Evolutionary conservation across 2,329 filamentous ascomycete species (phyloP), one percentile per base, ranked within the genome.

Genomic region (Venturia aucupariae): DNA sequence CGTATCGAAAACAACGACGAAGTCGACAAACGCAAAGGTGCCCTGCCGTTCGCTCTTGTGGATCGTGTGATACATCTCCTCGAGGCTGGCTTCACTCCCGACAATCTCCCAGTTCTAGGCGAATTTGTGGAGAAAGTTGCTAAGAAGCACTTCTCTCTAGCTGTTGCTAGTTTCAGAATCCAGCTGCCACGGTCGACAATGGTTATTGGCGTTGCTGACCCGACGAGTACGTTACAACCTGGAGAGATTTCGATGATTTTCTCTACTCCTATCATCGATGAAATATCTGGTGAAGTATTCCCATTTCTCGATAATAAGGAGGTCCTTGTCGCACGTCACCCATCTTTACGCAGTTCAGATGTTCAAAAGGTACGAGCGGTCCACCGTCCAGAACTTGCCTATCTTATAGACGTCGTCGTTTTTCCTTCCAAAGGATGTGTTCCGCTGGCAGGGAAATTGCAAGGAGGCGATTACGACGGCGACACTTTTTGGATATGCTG

Each of bases 381-480:
- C 0, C 81, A 76, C 68, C 79, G 80, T n/a, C 79, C 81, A 0
- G 80, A 86, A 51, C 76, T 93, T 0, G 83, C 86, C 3, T 82
- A 84, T 2, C 74, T 96, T 0, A 88, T 88, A 66, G 88, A 97
- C 69, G 86, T 96, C 1, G 80, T 94, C 17, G 82, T 97, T 0
- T 97, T 97, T 68, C 80, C 90, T 0, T 79, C 78, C 0, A 83
- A 81, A 66, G 89, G 89, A 0, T 71, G 80, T 32, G 76, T 75
- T 0, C 84, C 89, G 0, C 79, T 92, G 0, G 90, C 89, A 0
- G 82, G 85, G 10, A 86, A 87, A 69, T 77, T 93, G 0, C 90
- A 89, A 1, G 90, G 90, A 0, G 90, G 90, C 0, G 90, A 93
- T 70, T 93, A 92, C 67, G 90, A 93, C 68, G 90, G 90, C 0